Conservation (phyloP, 2,329 filamentous ascomycete species). For the Fusarium redolens region DNA sequence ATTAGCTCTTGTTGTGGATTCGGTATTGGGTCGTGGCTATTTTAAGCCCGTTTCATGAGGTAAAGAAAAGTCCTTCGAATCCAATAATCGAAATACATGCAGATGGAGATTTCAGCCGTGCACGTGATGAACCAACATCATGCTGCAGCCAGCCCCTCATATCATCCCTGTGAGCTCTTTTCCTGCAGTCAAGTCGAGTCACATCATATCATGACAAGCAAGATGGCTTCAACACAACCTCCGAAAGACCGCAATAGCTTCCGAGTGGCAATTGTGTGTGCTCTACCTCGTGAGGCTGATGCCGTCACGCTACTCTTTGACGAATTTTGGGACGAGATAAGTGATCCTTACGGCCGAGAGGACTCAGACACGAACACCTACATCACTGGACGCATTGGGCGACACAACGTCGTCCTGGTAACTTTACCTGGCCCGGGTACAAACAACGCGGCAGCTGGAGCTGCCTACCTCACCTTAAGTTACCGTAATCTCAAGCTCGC, state of each 20-base stretch:
- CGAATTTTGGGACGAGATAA: slow-evolving; percentile 4
- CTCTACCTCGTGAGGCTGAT: neutral
- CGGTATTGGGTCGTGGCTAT: too few relatives aligned
- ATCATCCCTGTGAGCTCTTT: neutral
- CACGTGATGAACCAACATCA: neutral
- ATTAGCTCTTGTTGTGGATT: too few relatives aligned
- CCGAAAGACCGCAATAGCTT: neutral
- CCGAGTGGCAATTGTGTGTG: neutral
- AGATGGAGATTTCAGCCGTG: too few relatives aligned
- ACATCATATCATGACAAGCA: neutral
- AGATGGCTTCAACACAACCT: neutral
- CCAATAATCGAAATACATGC: too few relatives aligned
- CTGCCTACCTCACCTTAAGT: slow-evolving; percentile 47
- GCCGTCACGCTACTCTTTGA: slow-evolving; percentile 33
- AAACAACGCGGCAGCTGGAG: slow-evolving; percentile 39
- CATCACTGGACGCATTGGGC: slow-evolving; percentile 39
- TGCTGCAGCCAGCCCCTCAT: neutral
- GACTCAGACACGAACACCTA: slow-evolving; percentile 45
- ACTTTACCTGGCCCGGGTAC: slow-evolving; percentile 46
- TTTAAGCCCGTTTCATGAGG: neutral
- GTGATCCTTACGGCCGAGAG: slow-evolving; percentile 31
- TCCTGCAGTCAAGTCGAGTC: neutral
- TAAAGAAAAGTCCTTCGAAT: neutral
- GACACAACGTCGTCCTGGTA: slow-evolving; percentile 34
- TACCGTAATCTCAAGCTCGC: slow-evolving; percentile 49